Evolutionary conservation across 2,329 filamentous ascomycete genomes (phyloP), one percentile per base, ranked within the genome.

Genomic region (Ceratocystis cacaofunesta): DNA sequence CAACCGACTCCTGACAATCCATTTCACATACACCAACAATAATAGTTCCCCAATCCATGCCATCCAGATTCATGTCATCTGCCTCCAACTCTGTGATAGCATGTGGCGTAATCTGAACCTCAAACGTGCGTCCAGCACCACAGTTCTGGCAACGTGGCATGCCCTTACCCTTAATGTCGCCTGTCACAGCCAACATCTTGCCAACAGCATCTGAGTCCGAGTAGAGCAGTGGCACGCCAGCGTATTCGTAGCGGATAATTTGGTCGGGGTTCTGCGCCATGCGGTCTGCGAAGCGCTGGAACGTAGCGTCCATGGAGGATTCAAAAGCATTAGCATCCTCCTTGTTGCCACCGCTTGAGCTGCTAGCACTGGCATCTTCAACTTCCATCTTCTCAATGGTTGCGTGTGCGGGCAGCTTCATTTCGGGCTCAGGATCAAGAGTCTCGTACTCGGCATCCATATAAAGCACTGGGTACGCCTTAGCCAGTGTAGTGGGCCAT

Each of bases 11-110:
- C 71, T 81, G 79, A 73, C 94, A 97, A 74, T 97, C 90, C 72
- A 77, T 83, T 69, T 82, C 84, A 74, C 94, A 99, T 6, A 95
- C 90, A 0, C 85, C 91, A 46, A 97, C 78, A 66, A 99, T 84
- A 7, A 99, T 82, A 0, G 91, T 97, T 0, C 92, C 92, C 94
- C 94, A 99, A 72, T 99, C 94, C 94, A 99, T 99, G 0, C 92
- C 94, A 78, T 95, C 81, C 22, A 87, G 71, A 48, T 82, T 83
- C 70, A 85, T 74, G 66, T 87, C 85, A 52, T 92, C 88, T 1
- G 82, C 85, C 78, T 97, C 94, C 64, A 97, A 78, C 78, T 95
- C 88, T 36, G 85, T 84, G 71, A 99, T 99, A 2, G 91, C 87
- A 73, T 95, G 88, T 50, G 94, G 94, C 70, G 88, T 92, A 69